These are phyloP conservation scores for Tritrichomonas foetus DNA, from an alignment of 208 protist species.

Conservation along the genomic window DNA sequence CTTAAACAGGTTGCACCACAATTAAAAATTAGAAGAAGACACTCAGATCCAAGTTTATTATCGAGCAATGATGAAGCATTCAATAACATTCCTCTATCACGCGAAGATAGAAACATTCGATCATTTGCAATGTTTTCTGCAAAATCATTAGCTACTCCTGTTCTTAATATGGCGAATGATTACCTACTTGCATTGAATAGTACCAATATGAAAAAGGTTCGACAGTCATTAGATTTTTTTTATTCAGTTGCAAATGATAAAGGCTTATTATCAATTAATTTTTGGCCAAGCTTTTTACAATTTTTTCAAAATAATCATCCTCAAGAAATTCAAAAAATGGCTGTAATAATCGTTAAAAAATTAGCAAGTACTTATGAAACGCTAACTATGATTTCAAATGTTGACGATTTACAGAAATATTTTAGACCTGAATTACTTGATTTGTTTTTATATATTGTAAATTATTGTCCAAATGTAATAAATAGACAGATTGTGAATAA, in stretches of 20 bases:
- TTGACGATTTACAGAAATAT: neutral
- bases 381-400: neutral
- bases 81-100: neutral
- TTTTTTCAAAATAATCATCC: neutral
- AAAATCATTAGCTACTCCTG: neutral
- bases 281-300: neutral
- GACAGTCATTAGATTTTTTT: neutral
- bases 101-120: neutral
- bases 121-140: neutral
- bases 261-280: neutral
- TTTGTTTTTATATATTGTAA: constrained; percentile 10
- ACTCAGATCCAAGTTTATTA: neutral
- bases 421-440: neutral
- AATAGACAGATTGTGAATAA: neutral
- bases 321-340: neutral
- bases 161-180: neutral
- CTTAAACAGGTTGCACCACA: neutral
- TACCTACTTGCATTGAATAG: neutral
- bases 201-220: neutral
- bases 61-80: neutral
- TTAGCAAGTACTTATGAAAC: neutral
- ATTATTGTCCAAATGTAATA: neutral
- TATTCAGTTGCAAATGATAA: neutral
- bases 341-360: neutral
- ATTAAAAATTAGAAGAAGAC: neutral